Percentiles rank a stretch among this genome's conserved stretches.
Conservation (phyloP, 2,329 filamentous ascomycete genomes). For the Phaeosphaeria sp. region DNA sequence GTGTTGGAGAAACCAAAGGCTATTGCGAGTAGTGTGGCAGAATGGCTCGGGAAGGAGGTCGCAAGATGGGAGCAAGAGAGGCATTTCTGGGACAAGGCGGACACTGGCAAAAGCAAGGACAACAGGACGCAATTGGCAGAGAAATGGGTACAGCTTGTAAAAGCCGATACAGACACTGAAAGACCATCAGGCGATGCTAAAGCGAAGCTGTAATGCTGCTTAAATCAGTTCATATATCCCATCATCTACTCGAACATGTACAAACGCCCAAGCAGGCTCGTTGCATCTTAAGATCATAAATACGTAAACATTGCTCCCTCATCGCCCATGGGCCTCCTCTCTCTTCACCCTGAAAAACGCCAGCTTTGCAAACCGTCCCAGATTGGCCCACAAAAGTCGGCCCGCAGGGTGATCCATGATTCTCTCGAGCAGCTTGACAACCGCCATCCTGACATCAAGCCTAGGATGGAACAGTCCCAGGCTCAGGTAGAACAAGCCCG, state of each 20-base stretch:
- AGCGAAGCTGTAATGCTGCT: slow-evolving; percentile 1
- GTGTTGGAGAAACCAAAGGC: slow-evolving; percentile 17
- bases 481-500: slow-evolving; percentile 87
- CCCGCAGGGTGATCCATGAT: slow-evolving; percentile 88
- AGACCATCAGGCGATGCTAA: neutral
- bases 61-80: slow-evolving; percentile 19
- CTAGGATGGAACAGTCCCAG: slow-evolving; percentile 92
- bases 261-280: neutral
- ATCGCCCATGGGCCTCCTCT: slow-evolving; percentile 51
- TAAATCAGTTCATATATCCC: neutral
- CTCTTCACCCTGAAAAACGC: slow-evolving; percentile 81
- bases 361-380: slow-evolving; percentile 88
- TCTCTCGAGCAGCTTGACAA: slow-evolving; percentile 80
- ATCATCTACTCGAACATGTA: neutral
- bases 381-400: slow-evolving; percentile 85
- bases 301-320: neutral
- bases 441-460: slow-evolving; percentile 75
- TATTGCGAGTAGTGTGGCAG: slow-evolving; percentile 8
- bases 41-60: slow-evolving; percentile 21
- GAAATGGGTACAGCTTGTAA: slow-evolving; percentile 16
- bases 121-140: slow-evolving; percentile 17
- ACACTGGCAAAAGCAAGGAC: slow-evolving; percentile 22
- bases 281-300: neutral
- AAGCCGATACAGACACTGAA: slow-evolving; percentile 6
- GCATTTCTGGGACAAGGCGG: slow-evolving; percentile 15